Base-by-base conservation (phyloP, 1,284 basidiomycete species). In the Ganoderma leucocontextum region DNA sequence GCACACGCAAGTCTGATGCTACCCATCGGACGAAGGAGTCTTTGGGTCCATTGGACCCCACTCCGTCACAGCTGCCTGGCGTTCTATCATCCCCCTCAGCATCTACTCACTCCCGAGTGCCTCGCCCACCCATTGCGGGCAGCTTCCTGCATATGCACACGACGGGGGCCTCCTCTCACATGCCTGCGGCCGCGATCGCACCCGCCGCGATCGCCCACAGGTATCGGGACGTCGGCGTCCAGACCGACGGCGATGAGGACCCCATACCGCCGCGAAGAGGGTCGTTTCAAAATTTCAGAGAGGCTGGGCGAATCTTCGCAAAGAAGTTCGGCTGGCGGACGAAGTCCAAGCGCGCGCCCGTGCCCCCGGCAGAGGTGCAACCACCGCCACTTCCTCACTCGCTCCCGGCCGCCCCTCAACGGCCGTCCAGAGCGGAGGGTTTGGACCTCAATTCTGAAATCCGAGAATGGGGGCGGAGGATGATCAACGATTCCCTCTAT, bases 231-330 rank as follows among this genome's bases (percentile, higher is more conserved):
- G 49, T 63, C 4, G 49, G 62, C 29, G 62, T 55, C 5, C 62
- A 63, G 49, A 55, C 38, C 5, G 39, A n/a, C 5, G 15, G 10
- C 15, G 63, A 59, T 6, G 33, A 38, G 4, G 17, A 29, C 22
- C 35, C 2, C 6, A 41, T 19, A 15, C 35, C 65, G 7, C 29
- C 62, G 2, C 52, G 70, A 4, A 71, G 64, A 19, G 64, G 62
- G 0, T 68, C 70, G 1, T 8, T 65, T 9, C 33, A 33, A 1
- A n/a, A 12, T 9, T 44, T 62, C 8, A 63, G 62, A 12, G 44
- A 49, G n/a, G 49, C 64, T 17, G 42, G 60, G 19, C 55, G 35
- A 19, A 38, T 38, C 4, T 15, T 58, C 7, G 0, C 9, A 7
- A 35, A 58, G 55, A n/a, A 4, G 10, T 19, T 58, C 4, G 55